A percentile compares a stretch with the other conserved stretches of the same genome.
These are phyloP conservation scores for Ascochyta rabiei DNA, from an alignment of 2,329 filamentous ascomycete species.

Conservation along the genomic window DNA sequence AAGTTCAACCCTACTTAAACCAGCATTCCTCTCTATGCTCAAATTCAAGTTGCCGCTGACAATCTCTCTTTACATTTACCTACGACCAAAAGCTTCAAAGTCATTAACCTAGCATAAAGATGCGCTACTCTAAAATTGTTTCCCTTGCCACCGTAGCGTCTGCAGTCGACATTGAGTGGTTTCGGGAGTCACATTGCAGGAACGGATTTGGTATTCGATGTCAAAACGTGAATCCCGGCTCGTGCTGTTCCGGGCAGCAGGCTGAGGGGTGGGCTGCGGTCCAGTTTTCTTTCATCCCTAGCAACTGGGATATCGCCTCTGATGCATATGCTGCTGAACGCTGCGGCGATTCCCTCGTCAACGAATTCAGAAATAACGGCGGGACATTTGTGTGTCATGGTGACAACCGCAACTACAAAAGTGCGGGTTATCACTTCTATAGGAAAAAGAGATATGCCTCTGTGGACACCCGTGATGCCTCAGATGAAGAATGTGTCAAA, in stretches of 20 bases:
- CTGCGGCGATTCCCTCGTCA: neutral
- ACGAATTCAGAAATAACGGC: neutral
- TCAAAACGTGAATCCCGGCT: neutral
- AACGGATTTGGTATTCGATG: neutral
- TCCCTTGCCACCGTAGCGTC: neutral
- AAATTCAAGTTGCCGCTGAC: no score
- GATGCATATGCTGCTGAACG: neutral
- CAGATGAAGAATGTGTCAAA: neutral
- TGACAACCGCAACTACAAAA: neutral
- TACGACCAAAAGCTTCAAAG: neutral
- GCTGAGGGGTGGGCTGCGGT: neutral
- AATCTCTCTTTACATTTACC: no score
- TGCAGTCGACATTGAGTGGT: neutral
- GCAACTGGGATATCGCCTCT: neutral
- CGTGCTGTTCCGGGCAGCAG: neutral
- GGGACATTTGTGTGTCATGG: neutral
- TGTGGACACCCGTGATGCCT: neutral
- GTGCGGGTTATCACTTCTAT: neutral
- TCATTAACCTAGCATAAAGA: neutral
- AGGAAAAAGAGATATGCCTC: neutral
- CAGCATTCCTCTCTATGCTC: no score
- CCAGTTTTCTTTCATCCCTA: neutral
- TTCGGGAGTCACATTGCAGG: neutral
- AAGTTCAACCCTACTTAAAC: no score
- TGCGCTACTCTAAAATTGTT: neutral